Percentiles rank a stretch among this genome's conserved stretches.
Evolutionary conservation across 2,329 filamentous ascomycete species (phyloP).

Genomic region (Botryotinia convoluta): DNA sequence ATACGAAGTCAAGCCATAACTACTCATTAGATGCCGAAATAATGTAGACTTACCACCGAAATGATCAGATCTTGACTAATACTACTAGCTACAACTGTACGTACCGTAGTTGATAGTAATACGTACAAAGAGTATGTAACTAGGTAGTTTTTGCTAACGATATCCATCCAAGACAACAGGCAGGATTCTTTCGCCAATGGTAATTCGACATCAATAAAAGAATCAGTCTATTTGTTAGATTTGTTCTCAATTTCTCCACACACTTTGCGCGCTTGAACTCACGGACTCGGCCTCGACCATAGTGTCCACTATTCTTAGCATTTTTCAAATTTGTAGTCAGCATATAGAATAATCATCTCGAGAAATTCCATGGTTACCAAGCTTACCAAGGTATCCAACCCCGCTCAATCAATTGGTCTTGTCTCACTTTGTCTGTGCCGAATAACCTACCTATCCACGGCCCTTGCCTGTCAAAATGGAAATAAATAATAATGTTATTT

Average conservation of each 20-base stretch:
- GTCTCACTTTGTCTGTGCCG: slow-evolving; percentile 13
- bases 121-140: slow-evolving; percentile 4
- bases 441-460: not conserved
- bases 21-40: not conserved
- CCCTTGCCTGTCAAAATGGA: slow-evolving; percentile 3
- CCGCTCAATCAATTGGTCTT: slow-evolving; percentile 16
- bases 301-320: slow-evolving; percentile 25
- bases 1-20: not conserved
- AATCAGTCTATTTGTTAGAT: slow-evolving; percentile 6
- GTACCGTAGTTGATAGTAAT: not conserved
- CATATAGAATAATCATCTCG: slow-evolving; percentile 2
- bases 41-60: not conserved
- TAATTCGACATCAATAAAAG: not conserved
- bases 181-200: not conserved
- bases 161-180: slow-evolving; percentile 4
- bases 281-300: slow-evolving; percentile 21
- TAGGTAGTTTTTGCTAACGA: not conserved
- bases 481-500: slow-evolving; percentile 18
- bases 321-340: slow-evolving; percentile 15
- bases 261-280: slow-evolving; percentile 9
- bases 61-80: not conserved
- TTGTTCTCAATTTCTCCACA: slow-evolving; percentile 21
- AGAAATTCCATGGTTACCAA: slow-evolving; percentile 3
- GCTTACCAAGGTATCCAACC: slow-evolving; percentile 20
- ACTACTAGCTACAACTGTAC: not conserved